Evolutionary conservation across 768 basidiomycete species (phyloP), one percentile per base, ranked within the genome.

Genomic region (Tylopilus subfusipes): DNA sequence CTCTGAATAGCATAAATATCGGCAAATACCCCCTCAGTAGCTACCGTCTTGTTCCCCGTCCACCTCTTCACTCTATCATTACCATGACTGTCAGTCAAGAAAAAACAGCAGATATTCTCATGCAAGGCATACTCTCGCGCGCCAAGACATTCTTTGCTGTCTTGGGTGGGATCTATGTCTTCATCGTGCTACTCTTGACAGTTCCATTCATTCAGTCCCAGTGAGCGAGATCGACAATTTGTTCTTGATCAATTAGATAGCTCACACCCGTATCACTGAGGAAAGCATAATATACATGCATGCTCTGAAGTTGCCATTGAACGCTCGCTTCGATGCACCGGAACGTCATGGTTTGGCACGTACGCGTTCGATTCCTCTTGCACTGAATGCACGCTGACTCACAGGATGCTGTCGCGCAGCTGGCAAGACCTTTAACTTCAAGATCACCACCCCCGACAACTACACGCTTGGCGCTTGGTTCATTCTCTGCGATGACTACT

Each of bases 391-490:
- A 21, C 5, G 36, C 49, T 54, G 39, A 56, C 52, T 52, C 42
- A 56, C 31, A 33, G 7, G 45, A 21, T 21, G 4, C 19, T 9
- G 39, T 22, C 16, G 6, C 18, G 34, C 50, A 92, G 90, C 89
- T 4, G 86, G 85, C 59, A 93, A 90, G 68, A 86, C 90, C 0
- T 69, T 81, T 45, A 90, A 94, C 62, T 66, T 93, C 45, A 73
- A 81, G 51, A 73, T 97, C 9, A 69, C 73, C 14, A 93, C 93
- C 0, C 63, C 81, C 0, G 95, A 98, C 68, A 88, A 90, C 54
- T 81, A 86, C 54, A 79, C 78, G 0, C 68, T 98, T 38, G 95
- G 95, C 16, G 88, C 92, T 19, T 94, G 92, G 92, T 90, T 91
- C 68, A 72, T 88, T 40, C 76, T 93, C 5, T 82, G 89, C 0